Base-by-base conservation (phyloP, 2,329 filamentous ascomycete species). In the Immersiporthe knoxdaviesiana region DNA sequence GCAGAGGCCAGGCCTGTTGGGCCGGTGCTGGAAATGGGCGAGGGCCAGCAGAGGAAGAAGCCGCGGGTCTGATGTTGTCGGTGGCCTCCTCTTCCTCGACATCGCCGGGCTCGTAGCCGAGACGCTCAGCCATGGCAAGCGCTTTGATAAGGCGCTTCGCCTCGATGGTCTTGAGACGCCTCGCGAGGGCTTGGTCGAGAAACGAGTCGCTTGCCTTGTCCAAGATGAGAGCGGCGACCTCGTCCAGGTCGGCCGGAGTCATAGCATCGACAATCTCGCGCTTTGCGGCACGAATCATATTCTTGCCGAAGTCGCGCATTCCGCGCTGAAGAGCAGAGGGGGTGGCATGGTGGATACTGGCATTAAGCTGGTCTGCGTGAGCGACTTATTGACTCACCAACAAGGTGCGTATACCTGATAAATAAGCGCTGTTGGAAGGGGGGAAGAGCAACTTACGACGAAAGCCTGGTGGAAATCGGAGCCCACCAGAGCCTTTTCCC, bases 91-190 rank as follows among this genome's bases (percentile, higher is more conserved):
- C 63, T 41, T 77, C 63, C 44, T 87, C 77, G 3, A 85, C 78
- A 66, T 88, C 87, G 41, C 79, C 77, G 0, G 79, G 78, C 63
- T 87, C 83, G 67, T 88, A 89, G 2, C 87, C 87, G 0, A 89
- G 81, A 2, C 87, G 84, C 72, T 87, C 85, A 1, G 86, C 85
- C 47, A 83, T 80, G 1, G 86, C 86, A 27, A 89, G 80, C 18
- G 85, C 84, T 68, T 88, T 88, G 66, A 89, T 84, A 3, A 89
- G 80, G 18, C 83, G 81, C 35, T 84, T 82, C 0, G 85, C 85
- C 12, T 82, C 81, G 65, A 89, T 88, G 1, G 84, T 86, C 60
- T 81, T 79, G 3, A 89, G 78, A 0, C 87, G 84, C 66, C 77
- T 79, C 24, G 84, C 82, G n/a, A 89, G 74, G 3, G 82, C 85